Conservation (phyloP, 345 rosid genomes). For the Carallia brachiata region DNA sequence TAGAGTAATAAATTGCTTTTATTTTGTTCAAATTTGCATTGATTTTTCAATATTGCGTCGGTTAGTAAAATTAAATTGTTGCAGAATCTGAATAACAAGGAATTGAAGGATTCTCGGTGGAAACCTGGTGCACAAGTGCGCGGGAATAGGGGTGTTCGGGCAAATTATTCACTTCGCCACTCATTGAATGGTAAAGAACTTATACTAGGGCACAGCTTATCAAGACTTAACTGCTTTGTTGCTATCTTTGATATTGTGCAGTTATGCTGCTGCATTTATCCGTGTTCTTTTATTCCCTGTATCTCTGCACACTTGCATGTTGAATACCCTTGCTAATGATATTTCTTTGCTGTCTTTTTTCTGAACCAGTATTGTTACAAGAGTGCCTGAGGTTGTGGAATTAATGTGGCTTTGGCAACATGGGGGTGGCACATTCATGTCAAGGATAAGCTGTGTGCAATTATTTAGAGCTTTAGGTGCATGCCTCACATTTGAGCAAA, state of each 20-base stretch:
- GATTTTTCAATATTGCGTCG: slow-evolving; percentile 8
- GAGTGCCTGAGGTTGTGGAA: background rate
- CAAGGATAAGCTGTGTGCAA: too few species aligned
- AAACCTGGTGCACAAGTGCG: slow-evolving; percentile 59
- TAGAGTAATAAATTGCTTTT: background rate
- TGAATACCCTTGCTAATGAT: background rate
- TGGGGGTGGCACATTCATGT: background rate
- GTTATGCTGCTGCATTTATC: slow-evolving; percentile 16
- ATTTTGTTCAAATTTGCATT: slow-evolving; percentile 10
- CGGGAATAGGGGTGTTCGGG: slow-evolving; percentile 60
- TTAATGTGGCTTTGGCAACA: background rate
- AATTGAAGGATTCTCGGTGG: slow-evolving; percentile 64
- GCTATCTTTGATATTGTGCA: background rate
- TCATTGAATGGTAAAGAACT: slow-evolving; percentile 52
- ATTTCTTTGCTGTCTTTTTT: background rate
- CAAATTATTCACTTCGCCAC: slow-evolving; percentile 47
- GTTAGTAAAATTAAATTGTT: slow-evolving; percentile 13
- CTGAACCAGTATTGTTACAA: background rate
- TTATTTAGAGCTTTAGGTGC: too few species aligned
- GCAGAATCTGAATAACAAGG: slow-evolving; percentile 62
- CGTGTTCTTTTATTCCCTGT: slow-evolving; percentile 2
- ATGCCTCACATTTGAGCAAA: too few species aligned
- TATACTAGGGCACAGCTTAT: background rate
- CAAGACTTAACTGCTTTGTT: slow-evolving; percentile 11
- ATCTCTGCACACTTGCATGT: too few species aligned